Conservation (phyloP, 331 rosid genomes). For the Phaseolus coccineus region DNA sequence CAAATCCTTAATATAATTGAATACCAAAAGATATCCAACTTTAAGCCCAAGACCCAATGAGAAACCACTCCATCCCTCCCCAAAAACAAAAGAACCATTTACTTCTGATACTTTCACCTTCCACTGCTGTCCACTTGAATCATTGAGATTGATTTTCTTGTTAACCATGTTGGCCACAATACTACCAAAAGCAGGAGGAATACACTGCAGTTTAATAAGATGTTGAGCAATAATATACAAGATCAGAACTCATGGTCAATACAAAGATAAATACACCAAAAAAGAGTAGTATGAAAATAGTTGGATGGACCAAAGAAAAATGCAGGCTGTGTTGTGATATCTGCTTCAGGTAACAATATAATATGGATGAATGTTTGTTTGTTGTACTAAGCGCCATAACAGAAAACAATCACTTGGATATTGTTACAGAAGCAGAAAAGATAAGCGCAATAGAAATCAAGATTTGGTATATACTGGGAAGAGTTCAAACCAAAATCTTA, state of each 20-base stretch:
- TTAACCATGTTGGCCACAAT: constrained; percentile 48
- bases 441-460: neutral
- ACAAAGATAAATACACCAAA: neutral
- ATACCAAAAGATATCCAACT: constrained; percentile 63
- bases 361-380: neutral
- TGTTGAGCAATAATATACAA: constrained; percentile 6
- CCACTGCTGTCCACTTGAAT: constrained; percentile 58
- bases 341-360: neutral
- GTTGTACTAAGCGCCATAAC: neutral
- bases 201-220: constrained; percentile 53
- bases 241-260: constrained; percentile 1
- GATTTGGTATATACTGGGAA: neutral
- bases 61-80: constrained; percentile 71
- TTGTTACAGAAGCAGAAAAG: neutral
- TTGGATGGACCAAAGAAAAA: neutral
- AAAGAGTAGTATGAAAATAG: neutral
- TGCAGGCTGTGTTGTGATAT: neutral
- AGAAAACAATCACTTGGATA: neutral
- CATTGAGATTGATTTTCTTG: constrained; percentile 58
- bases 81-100: constrained; percentile 56
- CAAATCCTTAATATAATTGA: constrained; percentile 49
- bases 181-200: constrained; percentile 66
- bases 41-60: constrained; percentile 55
- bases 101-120: constrained; percentile 48
- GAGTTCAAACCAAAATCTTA: constrained; percentile 7